Conservation (phyloP, 169 alveolate species). For the Toxoplasma gondii region DNA sequence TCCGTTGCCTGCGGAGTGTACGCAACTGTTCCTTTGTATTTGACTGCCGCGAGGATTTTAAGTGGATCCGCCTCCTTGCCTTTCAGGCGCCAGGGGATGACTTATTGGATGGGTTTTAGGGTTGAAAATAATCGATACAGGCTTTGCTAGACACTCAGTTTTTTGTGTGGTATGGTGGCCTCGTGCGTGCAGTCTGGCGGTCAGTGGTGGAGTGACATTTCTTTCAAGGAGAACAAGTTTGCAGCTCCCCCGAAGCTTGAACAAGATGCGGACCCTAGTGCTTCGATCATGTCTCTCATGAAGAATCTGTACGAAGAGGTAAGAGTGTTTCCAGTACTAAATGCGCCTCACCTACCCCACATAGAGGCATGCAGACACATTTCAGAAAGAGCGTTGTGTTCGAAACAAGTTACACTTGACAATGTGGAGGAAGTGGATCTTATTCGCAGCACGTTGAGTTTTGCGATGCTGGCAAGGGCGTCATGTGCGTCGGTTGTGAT, state of each 20-base stretch:
- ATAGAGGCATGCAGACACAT: not conserved
- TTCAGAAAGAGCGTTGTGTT: not conserved
- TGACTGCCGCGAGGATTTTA: not conserved
- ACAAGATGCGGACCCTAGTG: not conserved
- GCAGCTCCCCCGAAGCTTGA: not conserved
- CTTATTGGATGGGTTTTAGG: not conserved
- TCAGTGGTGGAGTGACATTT: not conserved
- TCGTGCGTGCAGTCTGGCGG: not conserved
- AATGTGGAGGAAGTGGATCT: no score
- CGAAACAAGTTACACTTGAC: not conserved
- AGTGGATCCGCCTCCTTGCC: not conserved
- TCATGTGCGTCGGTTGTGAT: no score
- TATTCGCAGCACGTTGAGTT: no score
- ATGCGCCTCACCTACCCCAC: not conserved
- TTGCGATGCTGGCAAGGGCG: no score
- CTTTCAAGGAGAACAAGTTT: not conserved
- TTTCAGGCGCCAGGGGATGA: not conserved
- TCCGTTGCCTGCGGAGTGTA: not conserved
- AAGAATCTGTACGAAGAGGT: constrained; percentile 39
- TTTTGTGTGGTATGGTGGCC: not conserved
- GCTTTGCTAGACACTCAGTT: not conserved
- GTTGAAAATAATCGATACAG: not conserved
- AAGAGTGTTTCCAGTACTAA: not conserved
- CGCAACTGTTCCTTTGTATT: not conserved
- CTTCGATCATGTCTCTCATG: constrained; percentile 16